Evolutionary conservation across 805 yeast genomes (phyloP).

Genomic region (Grigorovia yakushimaensis): DNA sequence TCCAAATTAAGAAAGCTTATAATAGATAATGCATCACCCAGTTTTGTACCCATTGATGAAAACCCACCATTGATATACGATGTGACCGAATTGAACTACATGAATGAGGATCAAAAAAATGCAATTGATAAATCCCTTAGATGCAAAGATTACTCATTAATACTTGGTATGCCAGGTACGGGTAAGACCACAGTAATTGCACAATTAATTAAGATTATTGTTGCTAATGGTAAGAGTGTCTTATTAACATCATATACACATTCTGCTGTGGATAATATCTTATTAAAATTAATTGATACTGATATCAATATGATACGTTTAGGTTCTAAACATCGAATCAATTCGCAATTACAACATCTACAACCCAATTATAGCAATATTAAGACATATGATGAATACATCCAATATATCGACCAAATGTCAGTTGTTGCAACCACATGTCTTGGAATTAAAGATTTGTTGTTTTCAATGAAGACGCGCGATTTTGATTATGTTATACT

Average conservation of each 20-base stretch:
- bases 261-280: constrained; percentile 90
- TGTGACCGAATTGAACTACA: constrained; percentile 11
- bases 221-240: constrained; percentile 49
- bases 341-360: constrained; percentile 47
- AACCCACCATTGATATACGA: constrained; percentile 17
- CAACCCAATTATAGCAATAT: constrained; percentile 37
- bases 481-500: constrained; percentile 86
- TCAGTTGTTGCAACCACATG: constrained; percentile 85
- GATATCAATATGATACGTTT: constrained; percentile 50
- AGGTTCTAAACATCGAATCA: constrained; percentile 53
- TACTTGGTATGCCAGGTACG: constrained; percentile 97
- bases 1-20: constrained; percentile 25
- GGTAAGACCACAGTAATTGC: constrained; percentile 91
- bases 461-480: constrained; percentile 29
- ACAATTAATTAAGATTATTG: constrained; percentile 53
- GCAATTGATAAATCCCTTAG: constrained; percentile 61
- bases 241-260: constrained; percentile 83
- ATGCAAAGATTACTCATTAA: constrained; percentile 66
- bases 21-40: constrained; percentile 27
- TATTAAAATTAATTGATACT: constrained; percentile 53
- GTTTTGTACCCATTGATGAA: constrained; percentile 11
- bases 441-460: constrained; percentile 43
- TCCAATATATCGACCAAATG: constrained; percentile 41
- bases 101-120: constrained; percentile 60
- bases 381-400: constrained; percentile 37